Percentiles rank a stretch among this genome's conserved stretches.
phyloP scores from a whole-genome alignment of 768 basidiomycete species.

The Roridomyces roridus region DNA sequence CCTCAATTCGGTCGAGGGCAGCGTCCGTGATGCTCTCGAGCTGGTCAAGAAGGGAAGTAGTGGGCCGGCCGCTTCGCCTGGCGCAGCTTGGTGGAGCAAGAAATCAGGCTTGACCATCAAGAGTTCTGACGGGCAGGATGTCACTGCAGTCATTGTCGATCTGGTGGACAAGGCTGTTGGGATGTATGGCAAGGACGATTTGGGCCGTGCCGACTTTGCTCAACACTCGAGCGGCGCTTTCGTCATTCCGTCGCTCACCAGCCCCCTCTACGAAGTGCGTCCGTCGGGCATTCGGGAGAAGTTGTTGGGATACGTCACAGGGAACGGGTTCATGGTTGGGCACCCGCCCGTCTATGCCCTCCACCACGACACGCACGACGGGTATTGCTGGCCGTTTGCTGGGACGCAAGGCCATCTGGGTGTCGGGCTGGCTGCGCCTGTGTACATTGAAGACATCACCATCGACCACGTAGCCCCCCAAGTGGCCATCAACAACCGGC shows the following conservation, averaged over 20 bases:
- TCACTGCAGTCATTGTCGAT: slow-evolving; percentile 69
- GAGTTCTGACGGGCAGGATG: slow-evolving; percentile 75
- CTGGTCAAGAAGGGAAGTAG: slow-evolving; percentile 16
- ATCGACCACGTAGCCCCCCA: slow-evolving; percentile 91
- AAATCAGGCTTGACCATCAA: slow-evolving; percentile 67
- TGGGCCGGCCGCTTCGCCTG: slow-evolving; percentile 35
- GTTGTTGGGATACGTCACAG: slow-evolving; percentile 63
- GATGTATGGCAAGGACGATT: slow-evolving; percentile 73
- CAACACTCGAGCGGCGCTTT: slow-evolving; percentile 82
- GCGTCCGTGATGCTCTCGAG: slow-evolving; percentile 25
- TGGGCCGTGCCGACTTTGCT: slow-evolving; percentile 87
- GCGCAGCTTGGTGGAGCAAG: slow-evolving; percentile 77
- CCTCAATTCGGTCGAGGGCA: slow-evolving; percentile 50
- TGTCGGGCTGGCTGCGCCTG: slow-evolving; percentile 76
- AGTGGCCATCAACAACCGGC: slow-evolving; percentile 76
- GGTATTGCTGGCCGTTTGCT: slow-evolving; percentile 93
- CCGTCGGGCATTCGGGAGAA: slow-evolving; percentile 56
- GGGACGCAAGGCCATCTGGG: slow-evolving; percentile 84
- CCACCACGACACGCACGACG: slow-evolving; percentile 83
- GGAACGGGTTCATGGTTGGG: slow-evolving; percentile 69
- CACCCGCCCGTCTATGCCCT: slow-evolving; percentile 85
- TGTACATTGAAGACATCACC: slow-evolving; percentile 76
- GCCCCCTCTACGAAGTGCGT: slow-evolving; percentile 73
- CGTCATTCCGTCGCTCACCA: slow-evolving; percentile 84
- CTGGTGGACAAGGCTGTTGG: slow-evolving; percentile 81